Evolutionary conservation across 805 yeast genomes (phyloP).

Genomic region (Lipomyces sp.): DNA sequence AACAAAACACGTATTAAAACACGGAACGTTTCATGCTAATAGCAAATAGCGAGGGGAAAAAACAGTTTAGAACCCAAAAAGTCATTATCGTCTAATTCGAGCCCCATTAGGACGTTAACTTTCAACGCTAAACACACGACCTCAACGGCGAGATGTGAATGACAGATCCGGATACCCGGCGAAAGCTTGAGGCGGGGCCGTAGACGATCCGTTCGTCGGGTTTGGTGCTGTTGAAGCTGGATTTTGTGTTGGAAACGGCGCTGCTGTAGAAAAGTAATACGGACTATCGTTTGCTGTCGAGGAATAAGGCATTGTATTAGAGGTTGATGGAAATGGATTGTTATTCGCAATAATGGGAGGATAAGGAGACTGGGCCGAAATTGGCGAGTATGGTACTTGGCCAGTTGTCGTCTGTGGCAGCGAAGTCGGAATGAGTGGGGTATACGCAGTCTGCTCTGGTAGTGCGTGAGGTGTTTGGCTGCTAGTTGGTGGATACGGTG

Average conservation of each 20-base stretch:
- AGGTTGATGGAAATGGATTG: background rate
- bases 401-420: background rate
- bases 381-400: background rate
- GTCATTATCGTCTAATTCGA: background rate
- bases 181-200: background rate
- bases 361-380: background rate
- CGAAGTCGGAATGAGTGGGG: background rate
- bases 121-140: background rate
- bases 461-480: background rate
- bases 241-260: background rate
- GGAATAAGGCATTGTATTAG: background rate
- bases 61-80: background rate
- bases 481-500: background rate
- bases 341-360: background rate
- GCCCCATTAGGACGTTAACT: background rate
- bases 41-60: background rate
- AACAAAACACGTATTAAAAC: background rate
- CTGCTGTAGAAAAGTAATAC: background rate
- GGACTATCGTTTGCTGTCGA: background rate
- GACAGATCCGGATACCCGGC: background rate
- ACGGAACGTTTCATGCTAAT: background rate
- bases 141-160: slow-evolving; percentile 3
- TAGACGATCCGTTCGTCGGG: background rate
- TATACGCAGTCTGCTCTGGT: background rate
- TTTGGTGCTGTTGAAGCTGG: background rate